Percentiles rank a stretch among this genome's conserved stretches.
These are phyloP conservation scores for Cutaneotrichosporon daszewskae DNA, from an alignment of 1,284 basidiomycete genomes.

Conservation along the genomic window DNA sequence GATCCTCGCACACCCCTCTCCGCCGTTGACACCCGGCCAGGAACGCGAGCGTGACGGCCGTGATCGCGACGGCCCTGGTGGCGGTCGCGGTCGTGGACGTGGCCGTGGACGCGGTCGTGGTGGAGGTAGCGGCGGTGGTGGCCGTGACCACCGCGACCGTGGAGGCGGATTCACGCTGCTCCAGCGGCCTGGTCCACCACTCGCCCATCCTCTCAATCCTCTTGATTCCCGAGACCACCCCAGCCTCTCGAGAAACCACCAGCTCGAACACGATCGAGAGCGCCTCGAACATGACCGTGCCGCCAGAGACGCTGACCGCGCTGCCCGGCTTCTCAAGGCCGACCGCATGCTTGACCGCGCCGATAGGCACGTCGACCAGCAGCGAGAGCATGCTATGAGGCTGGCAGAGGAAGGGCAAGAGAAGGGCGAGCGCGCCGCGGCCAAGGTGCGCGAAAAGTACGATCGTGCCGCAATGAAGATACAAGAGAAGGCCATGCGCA, in stretches of 20 bases:
- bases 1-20: neutral
- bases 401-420: too few relatives aligned
- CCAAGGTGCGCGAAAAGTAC: too few relatives aligned
- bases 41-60: too few relatives aligned
- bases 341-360: too few relatives aligned
- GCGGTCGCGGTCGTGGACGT: slow-evolving; percentile 1
- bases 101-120: slow-evolving; percentile 11
- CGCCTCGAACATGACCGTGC: neutral
- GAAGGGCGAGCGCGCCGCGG: too few relatives aligned
- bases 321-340: too few relatives aligned
- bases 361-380: too few relatives aligned
- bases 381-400: too few relatives aligned
- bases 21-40: too few relatives aligned
- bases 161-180: slow-evolving; percentile 35
- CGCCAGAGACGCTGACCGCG: too few relatives aligned
- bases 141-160: slow-evolving; percentile 11
- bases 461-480: too few relatives aligned
- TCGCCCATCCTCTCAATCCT: slow-evolving; percentile 16
- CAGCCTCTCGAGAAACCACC: neutral
- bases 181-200: slow-evolving; percentile 35
- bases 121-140: slow-evolving; percentile 15
- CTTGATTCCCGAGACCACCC: neutral
- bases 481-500: too few relatives aligned
- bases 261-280: neutral
- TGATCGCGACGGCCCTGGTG: slow-evolving; percentile 2